Evolutionary conservation across 192 early-diverging fungal species (phyloP), one percentile per base, ranked within the genome.

Genomic region (Bifiguratus adelaidae): DNA sequence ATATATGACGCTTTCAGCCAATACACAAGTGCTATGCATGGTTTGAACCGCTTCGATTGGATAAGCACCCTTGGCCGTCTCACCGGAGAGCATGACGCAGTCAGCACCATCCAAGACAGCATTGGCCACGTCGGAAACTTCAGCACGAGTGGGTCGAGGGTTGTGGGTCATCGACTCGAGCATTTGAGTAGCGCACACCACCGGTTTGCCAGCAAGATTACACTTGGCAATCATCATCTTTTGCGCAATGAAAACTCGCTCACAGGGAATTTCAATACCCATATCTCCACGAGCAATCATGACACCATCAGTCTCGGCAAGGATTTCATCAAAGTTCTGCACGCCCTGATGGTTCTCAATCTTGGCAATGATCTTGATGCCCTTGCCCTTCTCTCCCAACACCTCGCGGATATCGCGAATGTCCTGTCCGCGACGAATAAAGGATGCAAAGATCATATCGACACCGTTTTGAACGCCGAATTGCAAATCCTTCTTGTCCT

Each of bases 221-320:
- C 92, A 95, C 73, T 98, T 96, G 50, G 92, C 80, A 53, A 88
- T 98, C 78, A 98, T 95, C 89, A 92, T 95, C 76, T 98, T 98
- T 58, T 98, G 95, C 55, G 76, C 87, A 53, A 91, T 78, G 58
- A 89, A 89, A 1, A 92, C 92, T 58, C 87, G 79, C 48, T 91
- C 86, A 19, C 89, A 78, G 20, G 93, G 95, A 43, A 96, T 93
- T 69, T 98, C 95, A 26, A 96, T 92, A 49, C 95, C 95, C 41
- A 98, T 68, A 65, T 97, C 95, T 61, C 95, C 95, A 68, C 95
- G 89, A 30, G 95, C 95, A 64, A 97, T 86, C 95, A 98, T 98
- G 47, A 98, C 82, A 48, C 93, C 95, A 68, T 98, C 95, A 13
- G 91, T 85, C 38, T 82, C 93, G 24, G 55, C 67, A 33, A 98